Percentiles rank a stretch among this genome's conserved stretches.
These are phyloP conservation scores for Pseudogymnoascus sp. DNA, from an alignment of 2,329 filamentous ascomycete genomes.

Conservation along the genomic window DNA sequence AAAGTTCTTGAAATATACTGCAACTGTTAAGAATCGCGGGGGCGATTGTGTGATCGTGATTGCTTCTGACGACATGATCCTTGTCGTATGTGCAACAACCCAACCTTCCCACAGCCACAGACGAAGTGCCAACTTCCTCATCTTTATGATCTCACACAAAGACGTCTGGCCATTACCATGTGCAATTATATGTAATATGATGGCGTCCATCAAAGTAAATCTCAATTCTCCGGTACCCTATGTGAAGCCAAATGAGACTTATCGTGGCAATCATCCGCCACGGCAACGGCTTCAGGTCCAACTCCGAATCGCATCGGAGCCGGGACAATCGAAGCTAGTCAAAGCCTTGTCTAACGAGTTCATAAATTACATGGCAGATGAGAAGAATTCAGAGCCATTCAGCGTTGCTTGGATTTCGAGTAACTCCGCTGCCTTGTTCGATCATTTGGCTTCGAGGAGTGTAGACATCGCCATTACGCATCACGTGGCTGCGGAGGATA, in stretches of 20 bases:
- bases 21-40: background rate
- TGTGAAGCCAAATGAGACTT: constrained; percentile 4
- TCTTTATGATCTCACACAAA: background rate
- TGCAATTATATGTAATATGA: constrained; percentile 5
- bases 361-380: constrained; percentile 28
- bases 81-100: constrained; percentile 1
- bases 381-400: constrained; percentile 29
- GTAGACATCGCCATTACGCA: constrained; percentile 41
- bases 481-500: constrained; percentile 33
- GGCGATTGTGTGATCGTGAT: constrained; percentile 3
- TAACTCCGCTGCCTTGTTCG: constrained; percentile 38
- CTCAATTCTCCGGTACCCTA: background rate
- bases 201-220: constrained; percentile 6
- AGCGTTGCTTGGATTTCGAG: constrained; percentile 37
- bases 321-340: constrained; percentile 29
- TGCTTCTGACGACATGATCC: constrained; percentile 2
- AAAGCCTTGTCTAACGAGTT: constrained; percentile 32
- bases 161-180: background rate
- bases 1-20: background rate
- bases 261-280: background rate
- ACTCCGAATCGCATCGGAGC: constrained; percentile 29
- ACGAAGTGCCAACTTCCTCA: background rate
- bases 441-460: constrained; percentile 33
- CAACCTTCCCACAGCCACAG: background rate
- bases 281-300: constrained; percentile 9